Evolutionary conservation across 2,329 filamentous ascomycete species (phyloP).

Genomic region (Dactylella cylindrospora): DNA sequence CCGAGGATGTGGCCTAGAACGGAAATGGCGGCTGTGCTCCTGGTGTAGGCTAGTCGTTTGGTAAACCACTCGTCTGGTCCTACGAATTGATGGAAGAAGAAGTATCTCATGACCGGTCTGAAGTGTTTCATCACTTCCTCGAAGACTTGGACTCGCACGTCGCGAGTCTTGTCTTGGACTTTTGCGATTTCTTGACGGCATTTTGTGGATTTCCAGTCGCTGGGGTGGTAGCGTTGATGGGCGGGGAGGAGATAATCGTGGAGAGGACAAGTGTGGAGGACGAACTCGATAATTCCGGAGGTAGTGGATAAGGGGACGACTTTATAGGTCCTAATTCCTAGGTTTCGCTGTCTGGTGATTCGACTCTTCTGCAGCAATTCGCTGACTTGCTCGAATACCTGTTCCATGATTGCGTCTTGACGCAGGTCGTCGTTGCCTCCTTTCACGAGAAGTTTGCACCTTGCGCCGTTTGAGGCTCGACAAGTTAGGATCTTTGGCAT

Average conservation of each 20-base stretch:
- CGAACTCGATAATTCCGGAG: constrained; percentile 94
- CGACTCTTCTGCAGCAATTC: constrained; percentile 83
- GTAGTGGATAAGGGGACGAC: constrained; percentile 83
- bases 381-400: constrained; percentile 95
- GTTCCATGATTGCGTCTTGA: constrained; percentile 98
- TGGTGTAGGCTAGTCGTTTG: constrained; percentile 83
- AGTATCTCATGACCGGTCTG: constrained; percentile 91
- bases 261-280: constrained; percentile 85
- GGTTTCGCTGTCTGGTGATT: constrained; percentile 78
- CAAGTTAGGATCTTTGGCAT: constrained; percentile 90
- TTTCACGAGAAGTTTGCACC: constrained; percentile 90
- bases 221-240: constrained; percentile 81
- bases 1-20: constrained; percentile 93
- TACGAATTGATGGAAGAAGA: constrained; percentile 92
- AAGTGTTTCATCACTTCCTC: constrained; percentile 77
- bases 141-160: constrained; percentile 72
- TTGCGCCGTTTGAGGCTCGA: constrained; percentile 71
- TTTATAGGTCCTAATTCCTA: constrained; percentile 95
- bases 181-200: constrained; percentile 78
- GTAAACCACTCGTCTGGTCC: constrained; percentile 97
- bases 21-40: constrained; percentile 90
- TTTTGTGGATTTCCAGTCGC: constrained; percentile 71
- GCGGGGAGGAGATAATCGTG: constrained; percentile 91
- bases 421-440: constrained; percentile 93
- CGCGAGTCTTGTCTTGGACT: constrained; percentile 69